Base-by-base conservation (phyloP, 805 yeast species). In the Saccharomycopsis sp. region DNA sequence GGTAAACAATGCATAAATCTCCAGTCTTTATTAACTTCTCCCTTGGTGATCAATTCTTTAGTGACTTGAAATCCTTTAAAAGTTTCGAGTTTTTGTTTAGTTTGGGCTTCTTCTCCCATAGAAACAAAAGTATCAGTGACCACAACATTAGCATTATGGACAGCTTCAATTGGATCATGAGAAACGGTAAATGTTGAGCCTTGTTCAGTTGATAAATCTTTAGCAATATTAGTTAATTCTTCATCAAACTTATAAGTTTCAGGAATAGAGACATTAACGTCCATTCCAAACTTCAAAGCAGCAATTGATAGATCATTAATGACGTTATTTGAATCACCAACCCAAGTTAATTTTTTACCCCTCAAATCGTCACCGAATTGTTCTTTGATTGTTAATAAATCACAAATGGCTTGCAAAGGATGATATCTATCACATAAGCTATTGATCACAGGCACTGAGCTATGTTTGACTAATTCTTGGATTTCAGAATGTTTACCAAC, bases 1-100 rank as follows among this genome's bases (percentile, higher is more conserved):
- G 98, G 98, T 51, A 92, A 69, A 61, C 98, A 92, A 60, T 92
- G 98, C 97, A 92, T 88, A 63, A 92, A 92, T 58, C 76, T 85
- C 83, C 89, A 89, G 55, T 72, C 62, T 14, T 65, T 39, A 42
- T 69, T 69, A 33, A 82, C 80, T 33, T 71, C 72, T 4, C 84
- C 83, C 12, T 63, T 54, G 10, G 53, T 41, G 20, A 82, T 72
- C 64, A 88, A 65, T 25, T 76, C 77, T 14, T 66, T 58, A 29
- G 86, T 77, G 44, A 92, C 79, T 64, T 86, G 96, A 69, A 79
- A 92, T 1, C 94, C 95, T 13, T 66, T 70, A 58, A 92, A 92
- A 61, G 86, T 88, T 53, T 76, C 67, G 51, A 92, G 65, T 48
- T 88, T 83, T 42, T 69, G 65, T 36, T 58, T 66, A 48, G 76